phyloP scores from a whole-genome alignment of 768 basidiomycete genomes.

The Paxillus rubicundulus region DNA sequence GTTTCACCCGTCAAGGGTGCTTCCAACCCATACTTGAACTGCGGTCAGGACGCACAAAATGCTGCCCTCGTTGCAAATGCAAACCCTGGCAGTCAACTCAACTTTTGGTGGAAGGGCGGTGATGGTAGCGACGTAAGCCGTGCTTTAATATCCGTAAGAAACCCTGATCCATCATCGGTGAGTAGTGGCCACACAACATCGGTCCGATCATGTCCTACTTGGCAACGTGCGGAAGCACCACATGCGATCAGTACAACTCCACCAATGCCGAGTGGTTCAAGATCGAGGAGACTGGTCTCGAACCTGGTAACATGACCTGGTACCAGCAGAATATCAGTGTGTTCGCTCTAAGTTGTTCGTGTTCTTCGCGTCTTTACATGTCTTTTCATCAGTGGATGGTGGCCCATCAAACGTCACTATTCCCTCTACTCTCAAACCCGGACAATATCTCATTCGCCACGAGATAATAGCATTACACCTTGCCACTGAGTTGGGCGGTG shows the following conservation, averaged over 20 bases:
- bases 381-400: constrained; percentile 36
- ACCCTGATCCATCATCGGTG: not conserved
- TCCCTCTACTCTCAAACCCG: constrained; percentile 54
- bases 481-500: constrained; percentile 53
- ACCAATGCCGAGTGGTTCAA: constrained; percentile 72
- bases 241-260: constrained; percentile 60
- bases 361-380: not conserved
- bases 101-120: constrained; percentile 56
- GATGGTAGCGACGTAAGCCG: constrained; percentile 35
- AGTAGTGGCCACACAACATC: constrained; percentile 53
- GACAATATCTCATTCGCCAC: constrained; percentile 74
- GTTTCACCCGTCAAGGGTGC: constrained; percentile 56
- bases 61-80: constrained; percentile 52
- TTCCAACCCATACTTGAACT: constrained; percentile 53
- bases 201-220: constrained; percentile 77
- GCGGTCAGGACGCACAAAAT: constrained; percentile 51
- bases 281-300: constrained; percentile 52
- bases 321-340: constrained; percentile 52
- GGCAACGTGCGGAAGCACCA: constrained; percentile 54
- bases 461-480: constrained; percentile 80
- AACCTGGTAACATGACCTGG: constrained; percentile 42
- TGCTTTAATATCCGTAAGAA: not conserved
- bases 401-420: constrained; percentile 40
- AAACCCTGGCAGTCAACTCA: constrained; percentile 55
- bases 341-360: constrained; percentile 18